Evolutionary conservation across 306 rosid genomes (phyloP).

Genomic region (Corylus avellana): DNA sequence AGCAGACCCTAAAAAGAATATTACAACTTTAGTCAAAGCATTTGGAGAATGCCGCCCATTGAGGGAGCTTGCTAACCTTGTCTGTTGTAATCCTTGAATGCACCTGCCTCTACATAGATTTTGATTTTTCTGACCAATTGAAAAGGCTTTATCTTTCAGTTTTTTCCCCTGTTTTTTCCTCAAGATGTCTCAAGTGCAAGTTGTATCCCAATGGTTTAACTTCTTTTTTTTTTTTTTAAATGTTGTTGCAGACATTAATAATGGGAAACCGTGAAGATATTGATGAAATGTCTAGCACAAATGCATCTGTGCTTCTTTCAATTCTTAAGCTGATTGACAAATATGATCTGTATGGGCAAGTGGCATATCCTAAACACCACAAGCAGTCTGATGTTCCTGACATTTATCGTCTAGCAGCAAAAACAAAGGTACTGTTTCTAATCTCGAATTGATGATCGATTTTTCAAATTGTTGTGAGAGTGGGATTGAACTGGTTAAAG

Average conservation of each 20-base stretch:
- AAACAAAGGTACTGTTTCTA: constrained; percentile 48
- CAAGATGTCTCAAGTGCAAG: not conserved
- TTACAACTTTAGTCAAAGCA: constrained; percentile 61
- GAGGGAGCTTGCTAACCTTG: constrained; percentile 65
- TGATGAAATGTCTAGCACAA: constrained; percentile 60
- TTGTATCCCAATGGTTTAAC: constrained; percentile 1
- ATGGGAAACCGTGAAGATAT: constrained; percentile 68
- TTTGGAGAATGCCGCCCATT: constrained; percentile 69
- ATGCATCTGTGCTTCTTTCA: constrained; percentile 56
- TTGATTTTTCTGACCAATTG: not conserved
- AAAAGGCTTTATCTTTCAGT: constrained; percentile 7
- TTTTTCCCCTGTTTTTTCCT: not conserved
- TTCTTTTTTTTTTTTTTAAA: not conserved
- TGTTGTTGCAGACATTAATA: constrained; percentile 47
- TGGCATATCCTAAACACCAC: constrained; percentile 66
- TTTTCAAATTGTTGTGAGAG: constrained; percentile 2
- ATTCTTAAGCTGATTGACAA: constrained; percentile 60
- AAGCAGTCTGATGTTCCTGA: constrained; percentile 64
- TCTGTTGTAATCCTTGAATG: constrained; percentile 29
- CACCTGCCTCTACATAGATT: not conserved
- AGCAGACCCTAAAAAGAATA: constrained; percentile 68
- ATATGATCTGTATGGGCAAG: constrained; percentile 63
- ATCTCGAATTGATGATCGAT: not conserved
- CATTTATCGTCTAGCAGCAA: constrained; percentile 63
- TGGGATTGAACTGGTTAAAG: not conserved